Base-by-base conservation (phyloP, 2,329 filamentous ascomycete species). In the Aspergillus sp. region DNA sequence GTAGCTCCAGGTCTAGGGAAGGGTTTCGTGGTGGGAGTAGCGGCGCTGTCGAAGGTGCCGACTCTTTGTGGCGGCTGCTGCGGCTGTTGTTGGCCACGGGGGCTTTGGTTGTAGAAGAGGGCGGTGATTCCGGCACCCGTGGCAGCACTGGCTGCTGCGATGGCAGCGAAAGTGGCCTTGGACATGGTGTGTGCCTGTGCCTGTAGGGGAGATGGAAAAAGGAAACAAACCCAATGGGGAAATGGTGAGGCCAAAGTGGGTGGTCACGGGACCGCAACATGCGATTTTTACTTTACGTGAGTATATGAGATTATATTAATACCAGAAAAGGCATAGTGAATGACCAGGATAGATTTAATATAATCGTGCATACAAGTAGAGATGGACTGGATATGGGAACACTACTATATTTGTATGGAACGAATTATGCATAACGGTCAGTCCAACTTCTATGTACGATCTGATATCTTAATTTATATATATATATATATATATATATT, bases 71-170 rank as follows among this genome's bases (percentile, higher is more conserved):
- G 44, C 15, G 52, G 53, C 37, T 56, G 55, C 35, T 52, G 53
- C 22, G 55, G 56, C 22, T 54, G 55, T 12, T 54, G 60, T 13
- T 57, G 66, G 48, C 41, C 59, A 75, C 72, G 81, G 79, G 64
- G 10, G 25, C n/a, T 32, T n/a, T 20, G n/a, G 15, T 79, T 84
- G 71, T 86, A 79, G 52, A 84, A 75, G 25, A 87, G 77, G 49
- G 77, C 77, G 39, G 86, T 90, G 49, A 86, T 71, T 49, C 85
- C 85, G 49, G 86, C 87, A 52, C 87, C 87, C 46, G 85, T 83
- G 66, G 84, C 84, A 57, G 86, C 87, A 66, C 86, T 83, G 61
- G 86, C 79, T 53, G 83, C 85, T 60, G 86, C 87, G 60, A 90
- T 84, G 51, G 88, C 77, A 56, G 85, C 85, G 58, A 91, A 62